A percentile compares a stretch with the other conserved stretches of the same genome.
These are phyloP conservation scores for Prunus yedoensis DNA, from an alignment of 331 rosid genomes.

Conservation along the genomic window DNA sequence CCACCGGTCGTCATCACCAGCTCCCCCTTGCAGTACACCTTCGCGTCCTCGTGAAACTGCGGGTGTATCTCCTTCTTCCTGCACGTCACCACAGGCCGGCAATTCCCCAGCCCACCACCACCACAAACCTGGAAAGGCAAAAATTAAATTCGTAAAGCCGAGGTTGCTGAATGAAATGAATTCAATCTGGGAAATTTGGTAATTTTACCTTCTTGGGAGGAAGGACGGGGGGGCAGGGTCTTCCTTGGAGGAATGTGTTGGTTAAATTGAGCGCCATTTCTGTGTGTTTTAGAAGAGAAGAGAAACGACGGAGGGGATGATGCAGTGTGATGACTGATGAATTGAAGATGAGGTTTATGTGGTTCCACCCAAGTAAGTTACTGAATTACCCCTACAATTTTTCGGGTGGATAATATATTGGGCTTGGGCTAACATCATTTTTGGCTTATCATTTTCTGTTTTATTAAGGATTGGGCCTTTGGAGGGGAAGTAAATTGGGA, in stretches of 20 bases:
- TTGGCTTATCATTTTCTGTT: not conserved
- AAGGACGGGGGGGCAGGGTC: constrained; percentile 29
- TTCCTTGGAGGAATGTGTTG: constrained; percentile 56
- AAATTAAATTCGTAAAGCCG: no score
- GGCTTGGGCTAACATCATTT: no score
- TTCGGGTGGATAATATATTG: not conserved
- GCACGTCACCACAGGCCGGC: constrained; percentile 48
- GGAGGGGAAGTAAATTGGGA: not conserved
- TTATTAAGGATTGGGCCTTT: not conserved
- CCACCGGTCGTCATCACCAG: constrained; percentile 92
- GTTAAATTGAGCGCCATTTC: constrained; percentile 68
- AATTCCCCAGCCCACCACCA: constrained; percentile 12
- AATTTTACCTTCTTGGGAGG: constrained; percentile 33
- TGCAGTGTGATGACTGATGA: not conserved
- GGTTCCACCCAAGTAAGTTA: not conserved
- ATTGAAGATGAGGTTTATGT: constrained; percentile 33
- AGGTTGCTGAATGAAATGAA: not conserved
- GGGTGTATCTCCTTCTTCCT: constrained; percentile 94
- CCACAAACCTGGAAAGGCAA: constrained; percentile 30
- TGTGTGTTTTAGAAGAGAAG: not conserved
- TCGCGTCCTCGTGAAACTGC: constrained; percentile 66
- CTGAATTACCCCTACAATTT: not conserved
- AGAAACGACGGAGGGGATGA: constrained; percentile 4
- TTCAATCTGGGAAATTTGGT: not conserved
- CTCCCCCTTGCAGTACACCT: constrained; percentile 82